phyloP scores from a whole-genome alignment of 1,284 basidiomycete genomes.

The Ustilago sp. region DNA sequence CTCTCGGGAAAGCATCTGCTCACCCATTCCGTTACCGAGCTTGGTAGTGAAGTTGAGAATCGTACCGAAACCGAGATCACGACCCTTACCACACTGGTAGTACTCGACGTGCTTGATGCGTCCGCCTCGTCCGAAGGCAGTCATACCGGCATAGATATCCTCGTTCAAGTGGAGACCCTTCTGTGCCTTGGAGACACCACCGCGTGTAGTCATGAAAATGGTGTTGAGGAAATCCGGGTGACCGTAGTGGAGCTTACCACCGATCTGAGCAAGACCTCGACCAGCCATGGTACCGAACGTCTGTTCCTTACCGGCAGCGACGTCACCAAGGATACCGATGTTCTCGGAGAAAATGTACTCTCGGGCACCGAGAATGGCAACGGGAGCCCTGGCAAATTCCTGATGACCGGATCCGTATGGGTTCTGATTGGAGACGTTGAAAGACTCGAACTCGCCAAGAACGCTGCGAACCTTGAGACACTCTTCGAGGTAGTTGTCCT shows the following conservation, averaged over 20 bases:
- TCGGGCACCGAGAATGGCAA: constrained; percentile 97
- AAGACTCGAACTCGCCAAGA: constrained; percentile 98
- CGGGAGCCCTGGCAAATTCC: constrained; percentile 82
- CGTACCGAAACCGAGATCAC: constrained; percentile 98
- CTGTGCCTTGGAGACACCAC: constrained; percentile 98
- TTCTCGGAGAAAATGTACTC: constrained; percentile 99
- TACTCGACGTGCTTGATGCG: constrained; percentile 99
- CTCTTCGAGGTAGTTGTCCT: constrained; percentile 99
- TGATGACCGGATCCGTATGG: constrained; percentile 82
- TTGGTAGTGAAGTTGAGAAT: constrained; percentile 99
- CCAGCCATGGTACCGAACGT: constrained; percentile 98
- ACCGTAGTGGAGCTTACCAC: constrained; percentile 98
- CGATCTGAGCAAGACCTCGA: constrained; percentile 94
- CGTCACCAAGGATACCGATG: constrained; percentile 97
- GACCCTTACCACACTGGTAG: constrained; percentile 95
- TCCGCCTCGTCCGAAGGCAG: constrained; percentile 93
- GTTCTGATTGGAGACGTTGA: constrained; percentile 83
- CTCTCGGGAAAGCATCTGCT: constrained; percentile 98
- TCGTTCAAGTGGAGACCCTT: constrained; percentile 98
- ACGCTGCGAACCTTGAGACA: constrained; percentile 99
- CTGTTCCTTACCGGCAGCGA: constrained; percentile 98
- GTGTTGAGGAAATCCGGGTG: constrained; percentile 99
- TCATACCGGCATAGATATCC: constrained; percentile 99
- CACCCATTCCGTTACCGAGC: constrained; percentile 99
- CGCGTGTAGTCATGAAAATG: constrained; percentile 97